Conservation (phyloP, 768 basidiomycete species). For the Hygrocybe punicea region DNA sequence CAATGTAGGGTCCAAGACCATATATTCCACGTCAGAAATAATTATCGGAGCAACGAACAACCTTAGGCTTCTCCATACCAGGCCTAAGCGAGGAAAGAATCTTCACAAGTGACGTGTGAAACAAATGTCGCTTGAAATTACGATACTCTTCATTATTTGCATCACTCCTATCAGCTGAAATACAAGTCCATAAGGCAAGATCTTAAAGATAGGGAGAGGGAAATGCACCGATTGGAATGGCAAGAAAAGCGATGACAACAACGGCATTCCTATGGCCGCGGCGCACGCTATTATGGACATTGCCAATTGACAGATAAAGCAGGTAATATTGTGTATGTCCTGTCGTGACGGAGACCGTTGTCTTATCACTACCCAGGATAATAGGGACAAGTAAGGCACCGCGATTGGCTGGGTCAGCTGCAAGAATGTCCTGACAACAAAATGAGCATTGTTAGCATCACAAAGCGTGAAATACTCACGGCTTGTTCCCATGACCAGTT, state of each 20-base stretch:
- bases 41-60: slow-evolving; percentile 25
- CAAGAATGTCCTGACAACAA: slow-evolving; percentile 25
- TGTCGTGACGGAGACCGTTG: slow-evolving; percentile 39
- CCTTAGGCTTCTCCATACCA: slow-evolving; percentile 23
- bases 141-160: slow-evolving; percentile 11
- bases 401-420: slow-evolving; percentile 18
- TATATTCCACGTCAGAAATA: slow-evolving; percentile 23
- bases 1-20: slow-evolving; percentile 27
- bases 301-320: slow-evolving; percentile 31
- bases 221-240: slow-evolving; percentile 34
- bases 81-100: slow-evolving; percentile 18
- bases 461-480: slow-evolving; percentile 17
- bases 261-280: slow-evolving; percentile 31
- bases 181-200: slow-evolving; percentile 10
- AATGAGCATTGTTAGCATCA: neutral
- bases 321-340: slow-evolving; percentile 40
- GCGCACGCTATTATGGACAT: slow-evolving; percentile 25
- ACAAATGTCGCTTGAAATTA: slow-evolving; percentile 23
- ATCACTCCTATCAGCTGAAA: slow-evolving; percentile 14
- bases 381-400: slow-evolving; percentile 32
- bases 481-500: slow-evolving; percentile 35
- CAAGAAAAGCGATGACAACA: slow-evolving; percentile 29
- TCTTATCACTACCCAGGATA: slow-evolving; percentile 40
- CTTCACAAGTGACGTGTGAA: slow-evolving; percentile 19
- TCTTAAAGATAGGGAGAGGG: slow-evolving; percentile 3